A percentile compares a stretch with the other conserved stretches of the same genome.
phyloP scores from a whole-genome alignment of 169 alveolate species.

The Eimeria praecox region DNA sequence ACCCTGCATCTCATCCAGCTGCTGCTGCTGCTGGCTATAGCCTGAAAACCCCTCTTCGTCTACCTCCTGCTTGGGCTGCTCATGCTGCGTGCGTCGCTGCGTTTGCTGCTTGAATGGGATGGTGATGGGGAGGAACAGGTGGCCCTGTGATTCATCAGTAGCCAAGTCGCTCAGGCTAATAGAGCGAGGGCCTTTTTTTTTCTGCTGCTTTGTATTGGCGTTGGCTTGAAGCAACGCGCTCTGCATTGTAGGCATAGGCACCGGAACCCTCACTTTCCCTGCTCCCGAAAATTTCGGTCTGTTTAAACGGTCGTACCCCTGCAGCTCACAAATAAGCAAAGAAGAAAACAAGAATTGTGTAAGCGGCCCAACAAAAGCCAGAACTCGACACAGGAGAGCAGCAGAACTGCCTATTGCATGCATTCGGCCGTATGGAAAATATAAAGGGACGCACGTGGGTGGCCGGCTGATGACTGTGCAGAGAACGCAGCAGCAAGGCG shows the following conservation, averaged over 20 bases:
- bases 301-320: background rate
- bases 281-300: background rate
- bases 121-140: conserved; percentile 39
- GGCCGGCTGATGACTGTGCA: conserved; percentile 49
- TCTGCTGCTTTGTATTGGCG: background rate
- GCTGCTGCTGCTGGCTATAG: conserved; percentile 12
- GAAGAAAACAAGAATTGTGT: background rate
- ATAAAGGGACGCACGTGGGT: background rate
- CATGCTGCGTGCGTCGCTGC: background rate
- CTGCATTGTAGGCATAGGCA: background rate
- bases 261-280: background rate
- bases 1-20: conserved; percentile 32
- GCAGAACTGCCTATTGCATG: background rate
- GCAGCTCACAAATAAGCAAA: background rate
- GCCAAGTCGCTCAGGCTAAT: conserved; percentile 33
- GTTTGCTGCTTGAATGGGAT: conserved; percentile 16
- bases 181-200: conserved; percentile 22
- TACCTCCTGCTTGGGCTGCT: background rate
- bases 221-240: background rate
- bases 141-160: background rate
- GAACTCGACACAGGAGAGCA: background rate
- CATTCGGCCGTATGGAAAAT: background rate
- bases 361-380: background rate
- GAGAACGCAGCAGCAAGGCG: conserved; percentile 63
- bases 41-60: background rate